Conservation (phyloP, 2,329 filamentous ascomycete species). For the Colletotrichum shisoi region DNA sequence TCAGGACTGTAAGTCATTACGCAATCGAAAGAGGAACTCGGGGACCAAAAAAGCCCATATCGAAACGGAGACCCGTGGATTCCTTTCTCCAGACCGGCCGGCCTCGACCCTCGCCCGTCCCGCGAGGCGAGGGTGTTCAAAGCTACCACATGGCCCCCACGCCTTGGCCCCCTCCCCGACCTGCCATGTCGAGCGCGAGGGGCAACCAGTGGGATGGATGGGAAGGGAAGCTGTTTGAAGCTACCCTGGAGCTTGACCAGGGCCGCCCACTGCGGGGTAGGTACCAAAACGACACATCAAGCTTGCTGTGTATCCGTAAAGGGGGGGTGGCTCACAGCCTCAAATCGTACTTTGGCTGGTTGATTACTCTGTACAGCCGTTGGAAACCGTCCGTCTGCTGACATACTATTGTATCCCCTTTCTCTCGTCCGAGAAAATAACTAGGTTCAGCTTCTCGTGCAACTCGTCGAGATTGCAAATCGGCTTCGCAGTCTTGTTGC, state of each 20-base stretch:
- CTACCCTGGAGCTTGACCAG: conserved; percentile 23
- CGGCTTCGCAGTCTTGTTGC: background rate
- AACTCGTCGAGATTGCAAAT: background rate
- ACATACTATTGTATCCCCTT: conserved; percentile 10
- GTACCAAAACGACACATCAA: background rate
- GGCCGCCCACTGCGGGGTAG: conserved; percentile 32
- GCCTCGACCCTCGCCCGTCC: conserved; percentile 1
- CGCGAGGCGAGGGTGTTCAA: background rate
- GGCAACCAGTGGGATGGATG: conserved; percentile 8
- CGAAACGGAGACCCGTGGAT: background rate
- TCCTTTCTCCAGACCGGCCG: background rate
- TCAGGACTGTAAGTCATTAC: conserved; percentile 9
- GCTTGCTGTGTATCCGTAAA: background rate
- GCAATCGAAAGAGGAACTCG: conserved; percentile 3
- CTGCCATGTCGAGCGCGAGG: conserved; percentile 25
- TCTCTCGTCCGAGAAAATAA: background rate
- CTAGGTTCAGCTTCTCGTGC: too few relatives aligned
- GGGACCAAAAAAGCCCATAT: background rate
- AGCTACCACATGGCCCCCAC: conserved; percentile 13
- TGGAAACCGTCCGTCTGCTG: conserved; percentile 27
- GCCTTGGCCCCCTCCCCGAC: conserved; percentile 3
- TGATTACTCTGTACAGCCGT: conserved; percentile 18
- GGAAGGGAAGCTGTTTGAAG: conserved; percentile 10
- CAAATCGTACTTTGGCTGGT: background rate
- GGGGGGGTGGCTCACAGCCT: conserved; percentile 3